Percentiles rank a stretch among this genome's conserved stretches.
Conservation (phyloP, 2,329 filamentous ascomycete genomes). For the Endocalyx cinctus region DNA sequence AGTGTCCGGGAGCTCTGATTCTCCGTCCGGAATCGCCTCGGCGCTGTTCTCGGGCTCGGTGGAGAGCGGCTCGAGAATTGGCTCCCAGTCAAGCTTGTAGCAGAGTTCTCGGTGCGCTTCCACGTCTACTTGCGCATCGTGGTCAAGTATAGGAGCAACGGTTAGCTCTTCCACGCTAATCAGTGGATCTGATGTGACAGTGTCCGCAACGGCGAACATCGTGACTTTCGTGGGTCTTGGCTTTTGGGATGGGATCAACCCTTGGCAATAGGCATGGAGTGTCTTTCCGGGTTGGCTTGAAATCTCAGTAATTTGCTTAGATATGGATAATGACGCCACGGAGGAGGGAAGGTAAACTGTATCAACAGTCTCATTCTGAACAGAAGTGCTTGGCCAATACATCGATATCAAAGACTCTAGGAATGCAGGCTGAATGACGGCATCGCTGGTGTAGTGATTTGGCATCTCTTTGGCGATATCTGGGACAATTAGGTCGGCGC, state of each 20-base stretch:
- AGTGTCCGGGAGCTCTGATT: slow-evolving; percentile 15
- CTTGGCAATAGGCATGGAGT: slow-evolving; percentile 32
- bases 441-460: slow-evolving; percentile 27
- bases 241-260: slow-evolving; percentile 19
- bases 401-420: slow-evolving; percentile 37
- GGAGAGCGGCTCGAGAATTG: slow-evolving; percentile 26
- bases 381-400: slow-evolving; percentile 35
- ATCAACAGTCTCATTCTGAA: slow-evolving; percentile 23
- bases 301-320: slow-evolving; percentile 21
- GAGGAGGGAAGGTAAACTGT: slow-evolving; percentile 40
- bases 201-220: slow-evolving; percentile 29
- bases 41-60: slow-evolving; percentile 9
- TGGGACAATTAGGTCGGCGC: slow-evolving; percentile 29
- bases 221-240: slow-evolving; percentile 32
- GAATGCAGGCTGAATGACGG: slow-evolving; percentile 33
- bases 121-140: slow-evolving; percentile 20
- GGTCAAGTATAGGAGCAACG: slow-evolving; percentile 37
- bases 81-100: slow-evolving; percentile 44
- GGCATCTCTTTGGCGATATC: slow-evolving; percentile 37
- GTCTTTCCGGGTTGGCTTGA: slow-evolving; percentile 23
- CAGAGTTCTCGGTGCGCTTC: slow-evolving; percentile 36
- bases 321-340: slow-evolving; percentile 33
- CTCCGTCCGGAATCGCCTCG: slow-evolving; percentile 8
- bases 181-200: slow-evolving; percentile 26
- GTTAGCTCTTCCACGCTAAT: slow-evolving; percentile 32